Base-by-base conservation (phyloP, 495 filamentous ascomycete genomes). In the Viridothelium virens region DNA sequence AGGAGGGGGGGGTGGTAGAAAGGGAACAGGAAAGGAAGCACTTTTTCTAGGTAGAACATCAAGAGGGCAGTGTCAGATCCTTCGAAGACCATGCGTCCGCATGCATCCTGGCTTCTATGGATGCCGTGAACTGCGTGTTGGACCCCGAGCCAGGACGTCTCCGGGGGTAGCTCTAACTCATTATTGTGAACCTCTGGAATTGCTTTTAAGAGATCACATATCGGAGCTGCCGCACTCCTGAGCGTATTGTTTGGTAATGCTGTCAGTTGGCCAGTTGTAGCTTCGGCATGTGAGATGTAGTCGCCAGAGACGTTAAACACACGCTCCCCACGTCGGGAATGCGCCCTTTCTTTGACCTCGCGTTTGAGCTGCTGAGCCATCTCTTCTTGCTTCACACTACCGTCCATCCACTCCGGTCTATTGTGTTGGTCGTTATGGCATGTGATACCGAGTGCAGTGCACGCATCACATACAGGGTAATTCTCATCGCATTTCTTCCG, bases 341-440 rank as follows among this genome's bases (percentile, higher is more conserved):
- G 71, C 53, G 77, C 78, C 38, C 74, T 79, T 53, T 79, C 74
- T 70, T 81, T 84, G 61, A 85, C 77, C 70, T 84, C 77, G 36
- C 68, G 70, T 67, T 83, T 84, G 69, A 85, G 67, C 68, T 67
- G 70, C 47, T 80, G 78, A 61, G 80, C 77, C 75, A 78, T 81
- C 65, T 80, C 75, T 73, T 78, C 78, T 67, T 85, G 82, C 63
- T 64, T 74, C 38, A 68, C 68, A 31, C 77, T 80, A 56, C 79
- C 79, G 70, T 84, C 82, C 82, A 84, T 84, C 82, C 82, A 84
- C 16, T 79, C 78, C n/a, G 83, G 82, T 72, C 81, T 85, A 12
- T 76, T 53, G 3, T 59, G 74, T 10, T 77, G 71, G 64, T 66
- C 70, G 66, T 77, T 82, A 53, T 82, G 68, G 69, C 82, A 85